These are phyloP conservation scores for Ceratocystis smalleyi DNA, from an alignment of 2,329 filamentous ascomycete species.

Conservation along the genomic window DNA sequence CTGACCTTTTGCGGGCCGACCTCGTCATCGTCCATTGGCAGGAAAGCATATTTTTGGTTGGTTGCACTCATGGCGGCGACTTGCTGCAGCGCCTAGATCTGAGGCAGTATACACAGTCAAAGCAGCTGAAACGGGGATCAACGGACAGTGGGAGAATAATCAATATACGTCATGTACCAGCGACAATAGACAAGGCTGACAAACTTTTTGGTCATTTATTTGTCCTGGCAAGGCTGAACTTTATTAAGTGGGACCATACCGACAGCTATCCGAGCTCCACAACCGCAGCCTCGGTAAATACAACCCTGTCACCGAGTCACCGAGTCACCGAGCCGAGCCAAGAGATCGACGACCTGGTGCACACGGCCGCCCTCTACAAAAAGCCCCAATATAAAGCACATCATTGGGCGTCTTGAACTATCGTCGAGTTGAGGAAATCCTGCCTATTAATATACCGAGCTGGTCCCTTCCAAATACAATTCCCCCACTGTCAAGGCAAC, in stretches of 20 bases:
- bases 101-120: background rate
- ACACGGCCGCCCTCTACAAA: background rate
- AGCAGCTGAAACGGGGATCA: background rate
- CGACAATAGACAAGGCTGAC: constrained; percentile 7
- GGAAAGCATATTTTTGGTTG: constrained; percentile 44
- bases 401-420: background rate
- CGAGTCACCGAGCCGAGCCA: too few species aligned
- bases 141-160: background rate
- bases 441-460: too few species aligned
- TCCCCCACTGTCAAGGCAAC: background rate
- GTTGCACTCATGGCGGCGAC: constrained; percentile 31
- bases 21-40: constrained; percentile 51
- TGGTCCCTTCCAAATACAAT: background rate
- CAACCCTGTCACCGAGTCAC: too few species aligned
- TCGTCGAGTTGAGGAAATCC: too few species aligned
- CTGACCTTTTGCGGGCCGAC: constrained; percentile 25
- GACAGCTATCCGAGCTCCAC: background rate
- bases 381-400: background rate
- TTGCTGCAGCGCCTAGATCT: background rate
- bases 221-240: background rate
- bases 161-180: background rate
- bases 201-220: background rate
- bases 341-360: too few species aligned
- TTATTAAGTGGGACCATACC: background rate
- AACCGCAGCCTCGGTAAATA: background rate